Base-by-base conservation (phyloP, 2,329 filamentous ascomycete genomes). In the Fusarium aywerte region DNA sequence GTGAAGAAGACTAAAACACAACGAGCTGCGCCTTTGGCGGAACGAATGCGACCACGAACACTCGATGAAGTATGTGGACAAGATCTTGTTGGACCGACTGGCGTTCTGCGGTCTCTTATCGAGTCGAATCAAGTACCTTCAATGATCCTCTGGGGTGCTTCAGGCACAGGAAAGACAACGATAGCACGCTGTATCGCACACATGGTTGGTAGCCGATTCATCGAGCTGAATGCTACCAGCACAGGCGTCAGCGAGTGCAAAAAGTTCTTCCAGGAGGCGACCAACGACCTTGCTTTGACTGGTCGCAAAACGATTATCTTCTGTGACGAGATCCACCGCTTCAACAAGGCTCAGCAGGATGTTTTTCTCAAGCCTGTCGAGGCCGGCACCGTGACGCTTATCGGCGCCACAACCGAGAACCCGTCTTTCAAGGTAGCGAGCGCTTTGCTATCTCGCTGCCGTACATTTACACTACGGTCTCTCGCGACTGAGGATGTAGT, bases 381-480 rank as follows among this genome's bases (percentile, higher is more conserved):
- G 79, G 89, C 89, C 2, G 96, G 96, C 7, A 91, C 92, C 27
- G 90, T 99, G 68, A 97, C 92, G 0, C 83, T 99, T 29, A 96
- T 98, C 62, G 96, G 94, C 12, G 96, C 96, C 8, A 99, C 96
- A 5, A 99, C 96, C 0, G 96, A 99, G 78, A 99, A 99, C 70
- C 96, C 96, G 0, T 95, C 91, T 5, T 62, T 98, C 83, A 95
- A 96, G 74, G 89, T 99, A 39, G 92, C 96, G 71, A 90, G 88
- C 67, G 95, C 96, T 3, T 83, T 99, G 54, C 83, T 98, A 4
- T 97, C 92, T 23, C 87, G 96, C 44, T 98, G 95, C 78, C 87
- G 96, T 27, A 97, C 93, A 0, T 98, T 99, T 72, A 97, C 93
- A 0, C 81, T 99, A 11, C 82, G 89, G 43, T 90, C 93, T 68